Conservation (phyloP, 345 rosid genomes). For the Adansonia digitata region DNA sequence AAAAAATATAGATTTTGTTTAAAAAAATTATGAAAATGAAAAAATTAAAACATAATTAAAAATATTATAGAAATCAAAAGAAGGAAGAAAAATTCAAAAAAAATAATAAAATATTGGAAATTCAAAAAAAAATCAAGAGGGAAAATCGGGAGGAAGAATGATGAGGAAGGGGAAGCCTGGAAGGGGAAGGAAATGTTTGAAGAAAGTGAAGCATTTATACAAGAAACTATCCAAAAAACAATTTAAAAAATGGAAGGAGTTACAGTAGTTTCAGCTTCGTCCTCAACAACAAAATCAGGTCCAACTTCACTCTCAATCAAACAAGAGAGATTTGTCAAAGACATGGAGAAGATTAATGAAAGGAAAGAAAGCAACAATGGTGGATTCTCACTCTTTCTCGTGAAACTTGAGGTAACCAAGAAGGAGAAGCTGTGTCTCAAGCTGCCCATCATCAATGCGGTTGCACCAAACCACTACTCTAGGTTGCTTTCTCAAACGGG, state of each 20-base stretch:
- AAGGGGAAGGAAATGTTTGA: conserved; percentile 73
- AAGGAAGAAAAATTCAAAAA: too few species aligned
- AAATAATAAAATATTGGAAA: too few species aligned
- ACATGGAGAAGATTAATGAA: conserved; percentile 12
- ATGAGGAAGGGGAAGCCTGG: too few species aligned
- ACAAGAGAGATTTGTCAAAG: conserved; percentile 33
- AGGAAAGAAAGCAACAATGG: conserved; percentile 26
- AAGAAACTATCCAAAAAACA: conserved; percentile 78
- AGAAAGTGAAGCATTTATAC: conserved; percentile 86
- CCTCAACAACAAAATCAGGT: not conserved
- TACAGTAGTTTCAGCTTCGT: not conserved
- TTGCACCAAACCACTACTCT: conserved; percentile 92
- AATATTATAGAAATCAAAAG: too few species aligned
- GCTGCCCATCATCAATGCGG: conserved; percentile 88
- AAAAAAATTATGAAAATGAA: too few species aligned
- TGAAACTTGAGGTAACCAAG: conserved; percentile 74
- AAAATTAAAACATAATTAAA: too few species aligned
- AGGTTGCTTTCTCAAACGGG: conserved; percentile 51
- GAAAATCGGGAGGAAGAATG: too few species aligned
- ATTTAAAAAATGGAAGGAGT: conserved; percentile 31
- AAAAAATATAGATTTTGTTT: too few species aligned
- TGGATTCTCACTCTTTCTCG: conserved; percentile 64
- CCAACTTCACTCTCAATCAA: too few species aligned
- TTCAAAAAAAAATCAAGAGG: too few species aligned
- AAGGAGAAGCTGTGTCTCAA: conserved; percentile 54